Evolutionary conservation across 805 yeast species (phyloP).

Genomic region (Candida taoyuanica): DNA sequence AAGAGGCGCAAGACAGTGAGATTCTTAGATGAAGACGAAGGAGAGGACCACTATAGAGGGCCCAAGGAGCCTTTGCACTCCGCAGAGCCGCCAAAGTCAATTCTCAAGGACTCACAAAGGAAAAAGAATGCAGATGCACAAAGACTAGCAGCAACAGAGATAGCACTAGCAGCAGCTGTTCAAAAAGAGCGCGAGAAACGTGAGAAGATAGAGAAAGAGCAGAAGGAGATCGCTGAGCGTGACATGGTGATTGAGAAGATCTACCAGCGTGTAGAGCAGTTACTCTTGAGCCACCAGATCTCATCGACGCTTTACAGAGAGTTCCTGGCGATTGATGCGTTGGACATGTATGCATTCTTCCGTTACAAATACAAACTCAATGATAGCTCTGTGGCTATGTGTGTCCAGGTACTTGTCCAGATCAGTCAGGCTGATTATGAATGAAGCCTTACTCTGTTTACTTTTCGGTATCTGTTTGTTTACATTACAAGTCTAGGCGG

Average conservation of each 20-base stretch:
- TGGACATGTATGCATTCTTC: slow-evolving; percentile 11
- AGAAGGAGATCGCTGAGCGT: slow-evolving; percentile 5
- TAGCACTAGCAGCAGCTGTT: neutral
- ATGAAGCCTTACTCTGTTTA: neutral
- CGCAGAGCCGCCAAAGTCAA: slow-evolving; percentile 1
- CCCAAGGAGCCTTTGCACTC: neutral
- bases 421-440: slow-evolving; percentile 10
- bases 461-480: slow-evolving; percentile 1
- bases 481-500: slow-evolving; percentile 3
- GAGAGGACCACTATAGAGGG: neutral
- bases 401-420: slow-evolving; percentile 13
- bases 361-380: slow-evolving; percentile 12
- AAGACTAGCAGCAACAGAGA: too few species aligned
- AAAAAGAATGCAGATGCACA: neutral
- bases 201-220: slow-evolving; percentile 4
- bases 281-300: slow-evolving; percentile 3
- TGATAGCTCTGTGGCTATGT: slow-evolving; percentile 10
- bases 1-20: slow-evolving; percentile 7
- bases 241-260: slow-evolving; percentile 9
- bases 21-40: slow-evolving; percentile 5
- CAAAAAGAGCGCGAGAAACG: slow-evolving; percentile 1
- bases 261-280: slow-evolving; percentile 10
- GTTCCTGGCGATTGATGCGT: slow-evolving; percentile 13
- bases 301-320: slow-evolving; percentile 7
- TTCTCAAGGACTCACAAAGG: slow-evolving; percentile 1